A percentile compares a stretch with the other conserved stretches of the same genome.
Conservation (phyloP, 345 rosid species). For the Bruguiera parviflora region DNA sequence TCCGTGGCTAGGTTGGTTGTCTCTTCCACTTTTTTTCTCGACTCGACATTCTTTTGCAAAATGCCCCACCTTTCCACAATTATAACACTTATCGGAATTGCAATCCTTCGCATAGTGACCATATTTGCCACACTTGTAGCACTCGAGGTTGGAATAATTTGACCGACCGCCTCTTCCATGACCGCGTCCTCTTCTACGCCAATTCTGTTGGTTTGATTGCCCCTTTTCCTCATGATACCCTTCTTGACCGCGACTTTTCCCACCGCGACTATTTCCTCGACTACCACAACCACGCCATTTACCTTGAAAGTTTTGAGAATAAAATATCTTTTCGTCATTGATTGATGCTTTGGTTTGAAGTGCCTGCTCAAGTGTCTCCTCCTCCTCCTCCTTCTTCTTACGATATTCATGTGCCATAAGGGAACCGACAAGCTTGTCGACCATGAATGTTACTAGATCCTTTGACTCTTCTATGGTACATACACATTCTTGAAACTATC, state of each 20-base stretch:
- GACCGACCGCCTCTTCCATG: neutral
- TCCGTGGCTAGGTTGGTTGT: slow-evolving; percentile 1
- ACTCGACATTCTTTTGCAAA: neutral
- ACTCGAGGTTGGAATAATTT: neutral
- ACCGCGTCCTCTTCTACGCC: neutral
- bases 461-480: too few species aligned
- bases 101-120: neutral
- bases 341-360: neutral
- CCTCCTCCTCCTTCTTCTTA: too few species aligned
- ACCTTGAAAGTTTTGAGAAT: too few species aligned
- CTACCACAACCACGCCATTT: too few species aligned
- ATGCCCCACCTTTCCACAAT: neutral
- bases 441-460: too few species aligned
- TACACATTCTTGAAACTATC: too few species aligned
- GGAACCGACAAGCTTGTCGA: too few species aligned
- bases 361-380: neutral
- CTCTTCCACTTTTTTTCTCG: slow-evolving; percentile 3
- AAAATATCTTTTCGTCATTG: neutral
- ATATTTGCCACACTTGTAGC: neutral
- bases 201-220: slow-evolving; percentile 1
- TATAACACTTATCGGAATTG: neutral
- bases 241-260: too few species aligned
- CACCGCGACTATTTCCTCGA: too few species aligned
- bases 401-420: too few species aligned
- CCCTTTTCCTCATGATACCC: neutral